Evolutionary conservation across 139 green algal species (phyloP), one percentile per base, ranked within the genome.

Genomic region (Tetraselmis striata): DNA sequence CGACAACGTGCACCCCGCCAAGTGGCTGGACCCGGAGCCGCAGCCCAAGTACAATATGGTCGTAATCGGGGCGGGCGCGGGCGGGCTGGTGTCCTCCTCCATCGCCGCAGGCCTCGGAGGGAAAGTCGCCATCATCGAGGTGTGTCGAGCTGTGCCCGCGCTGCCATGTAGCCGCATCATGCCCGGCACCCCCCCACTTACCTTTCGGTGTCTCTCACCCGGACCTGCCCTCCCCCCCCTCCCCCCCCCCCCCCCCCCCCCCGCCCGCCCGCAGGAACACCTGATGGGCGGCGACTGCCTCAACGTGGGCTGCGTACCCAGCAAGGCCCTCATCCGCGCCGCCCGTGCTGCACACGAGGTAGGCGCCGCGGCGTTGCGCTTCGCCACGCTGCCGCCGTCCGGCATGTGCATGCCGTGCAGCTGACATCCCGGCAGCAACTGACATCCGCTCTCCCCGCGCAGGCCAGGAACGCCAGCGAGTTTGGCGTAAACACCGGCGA

Each of bases 201-300:
- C n/a, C n/a, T n/a, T n/a, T n/a, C n/a, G n/a, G n/a, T n/a, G n/a
- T n/a, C n/a, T n/a, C n/a, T n/a, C n/a, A n/a, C n/a, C n/a, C n/a
- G n/a, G n/a, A n/a, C n/a, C n/a, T n/a, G n/a, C n/a, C n/a, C n/a
- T n/a, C n/a, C n/a, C n/a, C n/a, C n/a, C n/a, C n/a, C n/a, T n/a
- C n/a, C n/a, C n/a, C n/a, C n/a, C n/a, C n/a, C n/a, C 45, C 45
- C 18, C 11, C 45, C 45, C 45, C 5, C 18, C 45, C 11, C 5
- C 45, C 18, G 45, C 45, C 45, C 11, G 11, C 45, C 45, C 18
- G 45, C 45, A 67, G 67, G 83, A 86, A 79, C 83, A 86, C 77
- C 75, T 86, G 18, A 79, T 86, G 83, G 83, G 83, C 28, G 83
- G 83, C 2, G 83, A 86, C 77, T 86, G 83, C 78, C 79, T 86